phyloP scores from a whole-genome alignment of 2,329 filamentous ascomycete genomes.

The Fusarium nanum region DNA sequence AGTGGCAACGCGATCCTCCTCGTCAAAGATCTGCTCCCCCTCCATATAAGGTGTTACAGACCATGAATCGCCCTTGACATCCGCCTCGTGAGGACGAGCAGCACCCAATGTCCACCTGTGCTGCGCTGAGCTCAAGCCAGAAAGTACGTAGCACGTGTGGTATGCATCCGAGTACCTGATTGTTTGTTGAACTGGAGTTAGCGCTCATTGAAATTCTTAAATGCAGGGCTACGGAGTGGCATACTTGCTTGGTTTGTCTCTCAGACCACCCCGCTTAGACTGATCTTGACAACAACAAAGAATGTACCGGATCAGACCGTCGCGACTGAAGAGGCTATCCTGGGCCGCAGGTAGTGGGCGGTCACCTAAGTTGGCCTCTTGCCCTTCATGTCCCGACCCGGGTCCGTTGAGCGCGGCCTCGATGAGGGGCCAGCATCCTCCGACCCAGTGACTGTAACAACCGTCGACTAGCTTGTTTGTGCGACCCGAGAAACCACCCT shows the following conservation, averaged over 20 bases:
- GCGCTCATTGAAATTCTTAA: slow-evolving; percentile 31
- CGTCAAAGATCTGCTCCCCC: slow-evolving; percentile 74
- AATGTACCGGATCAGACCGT: slow-evolving; percentile 90
- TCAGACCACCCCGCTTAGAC: slow-evolving; percentile 78
- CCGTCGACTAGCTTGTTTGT: slow-evolving; percentile 99
- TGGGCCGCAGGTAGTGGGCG: slow-evolving; percentile 48
- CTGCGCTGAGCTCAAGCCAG: slow-evolving; percentile 85
- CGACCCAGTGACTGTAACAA: slow-evolving; percentile 98
- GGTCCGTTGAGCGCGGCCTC: slow-evolving; percentile 78
- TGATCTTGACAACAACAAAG: slow-evolving; percentile 86
- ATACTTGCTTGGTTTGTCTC: slow-evolving; percentile 93
- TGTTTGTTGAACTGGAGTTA: slow-evolving; percentile 36
- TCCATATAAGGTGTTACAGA: slow-evolving; percentile 62
- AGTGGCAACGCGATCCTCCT: slow-evolving; percentile 74
- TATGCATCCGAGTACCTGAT: slow-evolving; percentile 83
- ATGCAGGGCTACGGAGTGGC: slow-evolving; percentile 47
- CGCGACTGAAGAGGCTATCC: slow-evolving; percentile 77
- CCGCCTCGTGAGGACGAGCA: slow-evolving; percentile 49
- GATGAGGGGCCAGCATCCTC: slow-evolving; percentile 91
- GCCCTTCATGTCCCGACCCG: slow-evolving; percentile 41
- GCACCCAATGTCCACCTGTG: slow-evolving; percentile 68
- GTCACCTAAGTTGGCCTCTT: slow-evolving; percentile 46
- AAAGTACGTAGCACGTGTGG: slow-evolving; percentile 91
- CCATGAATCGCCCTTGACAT: slow-evolving; percentile 57
- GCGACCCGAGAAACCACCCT: slow-evolving; percentile 91